A percentile compares a stretch with the other conserved stretches of the same genome.
phyloP scores from a whole-genome alignment of 345 rosid species.

The Eucalyptus albens region DNA sequence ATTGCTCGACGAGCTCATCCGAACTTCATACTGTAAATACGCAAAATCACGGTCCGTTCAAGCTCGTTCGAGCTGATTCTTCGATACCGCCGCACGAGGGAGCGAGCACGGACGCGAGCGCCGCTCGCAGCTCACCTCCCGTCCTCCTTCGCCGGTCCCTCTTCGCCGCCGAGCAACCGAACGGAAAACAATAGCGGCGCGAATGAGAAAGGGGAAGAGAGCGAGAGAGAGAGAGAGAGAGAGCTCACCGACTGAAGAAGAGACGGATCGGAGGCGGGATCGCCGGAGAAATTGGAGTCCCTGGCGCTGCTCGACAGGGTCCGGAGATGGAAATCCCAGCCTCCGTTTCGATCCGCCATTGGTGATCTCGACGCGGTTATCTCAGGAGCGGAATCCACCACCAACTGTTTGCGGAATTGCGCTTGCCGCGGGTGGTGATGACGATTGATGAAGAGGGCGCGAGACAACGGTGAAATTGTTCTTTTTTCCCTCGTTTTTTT shows the following conservation, averaged over 20 bases:
- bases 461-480: not conserved
- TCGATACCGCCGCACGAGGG: not conserved
- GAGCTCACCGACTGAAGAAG: slow-evolving; percentile 51
- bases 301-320: slow-evolving; percentile 55
- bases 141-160: not conserved
- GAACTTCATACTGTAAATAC: not conserved
- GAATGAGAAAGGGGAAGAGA: not conserved
- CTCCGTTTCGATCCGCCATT: slow-evolving; percentile 44
- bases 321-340: slow-evolving; percentile 74
- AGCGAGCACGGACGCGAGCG: not conserved
- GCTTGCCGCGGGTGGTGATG: not conserved
- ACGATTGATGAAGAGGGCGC: not conserved
- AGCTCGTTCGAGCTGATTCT: not conserved
- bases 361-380: not conserved
- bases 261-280: slow-evolving; percentile 83
- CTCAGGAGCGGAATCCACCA: not conserved
- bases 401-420: not conserved
- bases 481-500: not conserved
- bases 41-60: not conserved
- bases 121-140: not conserved
- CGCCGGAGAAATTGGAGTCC: slow-evolving; percentile 53
- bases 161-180: not conserved
- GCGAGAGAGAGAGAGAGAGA: not conserved
- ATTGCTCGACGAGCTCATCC: not conserved
- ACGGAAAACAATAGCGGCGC: not conserved